Base-by-base conservation (phyloP, 257 asterid species). In the Solanum acaule region DNA sequence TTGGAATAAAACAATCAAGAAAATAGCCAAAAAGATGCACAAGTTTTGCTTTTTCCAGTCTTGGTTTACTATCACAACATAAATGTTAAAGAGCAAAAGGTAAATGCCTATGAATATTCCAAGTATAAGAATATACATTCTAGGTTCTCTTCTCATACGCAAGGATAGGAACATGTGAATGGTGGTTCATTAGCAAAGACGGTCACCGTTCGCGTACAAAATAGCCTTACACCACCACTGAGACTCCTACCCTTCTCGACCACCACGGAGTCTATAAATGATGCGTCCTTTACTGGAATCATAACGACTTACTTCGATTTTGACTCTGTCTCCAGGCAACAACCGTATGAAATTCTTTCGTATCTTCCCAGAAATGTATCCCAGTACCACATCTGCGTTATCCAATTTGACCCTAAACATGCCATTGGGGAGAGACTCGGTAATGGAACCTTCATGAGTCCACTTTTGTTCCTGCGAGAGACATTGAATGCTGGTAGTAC, bases 351-450 rank as follows among this genome's bases (percentile, higher is more conserved):
- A 89, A 70, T 56, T 89, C 40, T 68, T 86, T 70, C 91, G 77
- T 38, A 87, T 87, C 81, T 90, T 90, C 6, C 88, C 88, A n/a
- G 90, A 90, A 90, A 90, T 86, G 86, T 87, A 87, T 71, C 91
- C 91, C 71, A 84, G 67, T 38, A 89, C 78, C 63, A 89, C 68
- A 23, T 87, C 91, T 27, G 85, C 88, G 13, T 89, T 86, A 49
- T 89, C 89, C 56, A 89, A 83, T 44, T 82, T 70, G 85, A 89
- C 87, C 38, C 91, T 75, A 72, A 89, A 89, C 91, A 86, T 89
- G 70, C 91, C 89, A 73, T 89, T 89, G 78, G 89, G 87, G 61
- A 89, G 89, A 44, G 89, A 89, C 49, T 89, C 91, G 18, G 88
- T 75, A 20, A 88, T 85, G 61, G 79, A 85, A 34, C 90, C 90